Evolutionary conservation across 306 rosid genomes (phyloP).

Genomic region (Carpinus viminea): DNA sequence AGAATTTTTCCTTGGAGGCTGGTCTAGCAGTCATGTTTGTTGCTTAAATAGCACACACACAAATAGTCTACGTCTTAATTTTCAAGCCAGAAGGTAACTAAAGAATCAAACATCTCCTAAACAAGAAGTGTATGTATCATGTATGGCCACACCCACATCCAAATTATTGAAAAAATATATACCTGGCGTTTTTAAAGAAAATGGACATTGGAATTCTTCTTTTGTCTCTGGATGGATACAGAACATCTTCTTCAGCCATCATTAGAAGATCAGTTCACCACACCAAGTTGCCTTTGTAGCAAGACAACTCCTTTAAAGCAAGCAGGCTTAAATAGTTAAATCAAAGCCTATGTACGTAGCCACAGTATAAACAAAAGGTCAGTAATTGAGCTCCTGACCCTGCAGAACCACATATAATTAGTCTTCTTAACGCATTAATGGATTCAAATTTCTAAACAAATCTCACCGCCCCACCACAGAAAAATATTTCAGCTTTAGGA

Average conservation of each 20-base stretch:
- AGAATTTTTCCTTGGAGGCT: background rate
- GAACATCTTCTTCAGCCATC: slow-evolving; percentile 54
- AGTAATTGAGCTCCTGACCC: slow-evolving; percentile 5
- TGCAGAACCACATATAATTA: background rate
- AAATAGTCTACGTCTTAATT: background rate
- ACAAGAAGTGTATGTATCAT: too few species aligned
- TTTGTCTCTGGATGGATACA: slow-evolving; percentile 44
- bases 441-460: background rate
- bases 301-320: background rate
- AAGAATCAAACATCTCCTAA: background rate
- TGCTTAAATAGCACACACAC: background rate
- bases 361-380: background rate
- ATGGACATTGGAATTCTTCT: slow-evolving; percentile 47
- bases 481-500: background rate
- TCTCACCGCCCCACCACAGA: background rate
- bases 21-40: background rate
- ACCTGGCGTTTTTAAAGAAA: slow-evolving; percentile 79
- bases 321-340: too few species aligned
- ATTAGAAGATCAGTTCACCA: slow-evolving; percentile 21
- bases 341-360: background rate
- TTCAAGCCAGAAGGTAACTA: background rate
- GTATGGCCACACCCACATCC: background rate
- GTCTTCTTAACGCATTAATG: too few species aligned
- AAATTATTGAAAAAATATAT: slow-evolving; percentile 18
- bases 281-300: slow-evolving; percentile 9